These are phyloP conservation scores for Podosphaera xanthii DNA, from an alignment of 2,329 filamentous ascomycete genomes.

Conservation along the genomic window DNA sequence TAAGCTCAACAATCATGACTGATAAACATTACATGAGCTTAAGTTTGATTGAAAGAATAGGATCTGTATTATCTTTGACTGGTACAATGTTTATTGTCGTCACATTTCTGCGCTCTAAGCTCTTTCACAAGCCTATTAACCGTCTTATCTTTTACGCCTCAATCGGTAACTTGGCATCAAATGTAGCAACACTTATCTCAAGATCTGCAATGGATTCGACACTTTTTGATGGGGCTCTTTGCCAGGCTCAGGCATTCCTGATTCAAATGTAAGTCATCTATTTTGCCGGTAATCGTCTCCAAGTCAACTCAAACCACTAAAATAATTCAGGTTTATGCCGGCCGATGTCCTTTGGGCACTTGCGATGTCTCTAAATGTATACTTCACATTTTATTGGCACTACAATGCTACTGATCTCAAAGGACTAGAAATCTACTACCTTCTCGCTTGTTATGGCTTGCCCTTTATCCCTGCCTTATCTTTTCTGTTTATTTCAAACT, in stretches of 20 bases:
- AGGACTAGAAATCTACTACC: slow-evolving; percentile 46
- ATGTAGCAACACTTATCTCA: slow-evolving; percentile 4
- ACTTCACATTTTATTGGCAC: slow-evolving; percentile 56
- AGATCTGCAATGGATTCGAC: slow-evolving; percentile 1
- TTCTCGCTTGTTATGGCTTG: slow-evolving; percentile 47
- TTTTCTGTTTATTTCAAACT: slow-evolving; percentile 39
- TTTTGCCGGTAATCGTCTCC: background rate
- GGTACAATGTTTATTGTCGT: slow-evolving; percentile 1
- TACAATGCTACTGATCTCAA: slow-evolving; percentile 42
- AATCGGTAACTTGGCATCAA: slow-evolving; percentile 1
- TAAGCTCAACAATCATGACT: background rate
- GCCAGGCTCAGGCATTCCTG: slow-evolving; percentile 54
- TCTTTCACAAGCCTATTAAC: slow-evolving; percentile 1
- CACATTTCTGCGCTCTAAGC: background rate
- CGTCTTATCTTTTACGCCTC: slow-evolving; percentile 2
- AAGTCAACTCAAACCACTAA: background rate
- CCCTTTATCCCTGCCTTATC: slow-evolving; percentile 45
- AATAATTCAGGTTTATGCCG: slow-evolving; percentile 42
- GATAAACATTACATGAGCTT: background rate
- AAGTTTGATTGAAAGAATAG: slow-evolving; percentile 1
- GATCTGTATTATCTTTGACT: slow-evolving; percentile 1
- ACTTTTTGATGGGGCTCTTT: slow-evolving; percentile 14
- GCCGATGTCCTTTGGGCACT: slow-evolving; percentile 58
- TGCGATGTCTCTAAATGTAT: slow-evolving; percentile 67
- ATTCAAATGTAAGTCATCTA: slow-evolving; percentile 51